Conservation (phyloP, 1,284 basidiomycete species). For the Cystobasidiaceae sp. region DNA sequence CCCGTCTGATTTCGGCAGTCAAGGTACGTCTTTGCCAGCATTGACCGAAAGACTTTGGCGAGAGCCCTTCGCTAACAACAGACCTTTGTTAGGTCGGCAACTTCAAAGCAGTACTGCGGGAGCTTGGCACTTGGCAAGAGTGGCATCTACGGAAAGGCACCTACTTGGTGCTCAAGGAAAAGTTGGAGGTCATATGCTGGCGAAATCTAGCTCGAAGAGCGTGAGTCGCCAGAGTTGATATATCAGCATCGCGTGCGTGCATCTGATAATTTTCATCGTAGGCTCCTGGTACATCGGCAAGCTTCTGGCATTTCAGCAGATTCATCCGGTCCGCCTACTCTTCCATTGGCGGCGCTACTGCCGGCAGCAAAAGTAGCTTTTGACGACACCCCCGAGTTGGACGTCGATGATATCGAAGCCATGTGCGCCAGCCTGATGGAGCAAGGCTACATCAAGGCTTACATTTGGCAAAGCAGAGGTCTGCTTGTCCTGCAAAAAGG, state of each 20-base stretch:
- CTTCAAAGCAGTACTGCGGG: constrained; percentile 38
- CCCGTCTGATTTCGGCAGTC: constrained; percentile 34
- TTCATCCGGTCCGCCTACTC: constrained; percentile 44
- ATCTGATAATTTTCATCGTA: constrained; percentile 12
- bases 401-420: constrained; percentile 47
- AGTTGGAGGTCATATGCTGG: constrained; percentile 48
- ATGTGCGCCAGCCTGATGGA: constrained; percentile 48
- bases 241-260: neutral
- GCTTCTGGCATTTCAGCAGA: constrained; percentile 29
- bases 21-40: neutral
- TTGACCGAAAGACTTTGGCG: neutral
- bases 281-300: constrained; percentile 29
- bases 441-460: constrained; percentile 49
- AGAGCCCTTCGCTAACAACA: neutral
- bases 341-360: constrained; percentile 42
- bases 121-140: constrained; percentile 44
- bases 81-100: constrained; percentile 42
- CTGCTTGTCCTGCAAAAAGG: constrained; percentile 48
- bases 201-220: constrained; percentile 46
- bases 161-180: constrained; percentile 47
- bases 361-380: constrained; percentile 45
- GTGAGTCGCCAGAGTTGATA: constrained; percentile 36
- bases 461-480: constrained; percentile 47
- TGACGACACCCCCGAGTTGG: constrained; percentile 40
- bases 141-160: constrained; percentile 46